phyloP scores from a whole-genome alignment of 176 grass and related monocot genomes.

The Carex myosuroides region DNA sequence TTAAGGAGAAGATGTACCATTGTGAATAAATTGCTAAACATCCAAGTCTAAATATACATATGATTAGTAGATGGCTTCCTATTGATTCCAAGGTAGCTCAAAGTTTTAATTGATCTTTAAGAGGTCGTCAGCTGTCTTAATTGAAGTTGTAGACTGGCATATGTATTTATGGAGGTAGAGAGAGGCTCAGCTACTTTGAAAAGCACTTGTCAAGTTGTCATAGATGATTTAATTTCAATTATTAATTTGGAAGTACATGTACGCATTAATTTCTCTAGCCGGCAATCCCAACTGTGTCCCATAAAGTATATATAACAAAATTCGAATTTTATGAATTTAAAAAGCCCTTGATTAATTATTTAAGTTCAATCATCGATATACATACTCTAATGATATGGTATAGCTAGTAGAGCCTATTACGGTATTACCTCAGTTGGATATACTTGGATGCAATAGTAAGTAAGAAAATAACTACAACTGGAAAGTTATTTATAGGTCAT shows the following conservation, averaged over 20 bases:
- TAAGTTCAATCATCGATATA: neutral
- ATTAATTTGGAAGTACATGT: neutral
- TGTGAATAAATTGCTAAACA: neutral
- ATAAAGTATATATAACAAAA: neutral
- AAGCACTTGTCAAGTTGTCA: conserved; percentile 3
- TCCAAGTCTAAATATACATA: no score
- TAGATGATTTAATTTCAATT: neutral
- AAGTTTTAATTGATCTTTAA: conserved; percentile 11
- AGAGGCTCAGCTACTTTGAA: neutral
- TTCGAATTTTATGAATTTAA: neutral
- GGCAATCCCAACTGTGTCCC: neutral
- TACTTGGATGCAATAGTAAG: no score
- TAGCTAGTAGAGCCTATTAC: neutral
- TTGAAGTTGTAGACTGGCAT: neutral
- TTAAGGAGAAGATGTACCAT: neutral
- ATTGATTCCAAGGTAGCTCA: neutral
- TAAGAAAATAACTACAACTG: no score
- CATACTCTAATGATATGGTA: neutral
- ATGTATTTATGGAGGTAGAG: conserved; percentile 5
- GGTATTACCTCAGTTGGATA: no score
- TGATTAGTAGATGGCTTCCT: no score
- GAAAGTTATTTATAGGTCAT: no score
- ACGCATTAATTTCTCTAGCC: neutral
- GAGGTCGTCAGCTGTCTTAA: neutral
- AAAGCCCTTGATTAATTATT: neutral